phyloP scores from a whole-genome alignment of 108 stramenopile genomes.

The Poteriospumella lacustris region DNA sequence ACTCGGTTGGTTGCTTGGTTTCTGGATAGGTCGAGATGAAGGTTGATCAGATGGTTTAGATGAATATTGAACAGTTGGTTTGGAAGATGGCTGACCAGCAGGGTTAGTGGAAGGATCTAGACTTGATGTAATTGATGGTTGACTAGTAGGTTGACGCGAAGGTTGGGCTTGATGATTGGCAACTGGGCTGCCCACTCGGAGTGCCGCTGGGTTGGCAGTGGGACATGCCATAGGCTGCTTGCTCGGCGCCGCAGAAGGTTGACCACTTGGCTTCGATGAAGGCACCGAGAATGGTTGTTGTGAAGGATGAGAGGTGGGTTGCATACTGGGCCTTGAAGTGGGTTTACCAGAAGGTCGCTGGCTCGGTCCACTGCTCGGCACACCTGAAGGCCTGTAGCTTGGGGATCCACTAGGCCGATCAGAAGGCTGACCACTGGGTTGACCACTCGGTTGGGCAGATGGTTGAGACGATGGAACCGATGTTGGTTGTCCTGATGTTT shows the following conservation, averaged over 20 bases:
- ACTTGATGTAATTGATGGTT: not conserved
- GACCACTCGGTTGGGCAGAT: not conserved
- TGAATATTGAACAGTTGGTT: not conserved
- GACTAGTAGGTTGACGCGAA: not conserved
- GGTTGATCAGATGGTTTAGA: conserved; percentile 7
- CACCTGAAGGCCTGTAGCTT: not conserved
- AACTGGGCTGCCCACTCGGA: not conserved
- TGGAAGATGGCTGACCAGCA: not conserved
- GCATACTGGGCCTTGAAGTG: not conserved
- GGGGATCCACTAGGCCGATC: not conserved
- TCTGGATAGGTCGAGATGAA: conserved; percentile 7
- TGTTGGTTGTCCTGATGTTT: not conserved
- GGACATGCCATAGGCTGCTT: not conserved
- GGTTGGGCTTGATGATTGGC: not conserved
- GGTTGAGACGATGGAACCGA: not conserved
- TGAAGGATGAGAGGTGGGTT: not conserved
- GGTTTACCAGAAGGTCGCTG: not conserved
- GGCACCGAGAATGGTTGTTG: not conserved
- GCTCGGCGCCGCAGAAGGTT: not conserved
- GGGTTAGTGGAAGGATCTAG: not conserved
- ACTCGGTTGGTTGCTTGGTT: conserved; percentile 6
- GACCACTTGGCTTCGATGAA: not conserved
- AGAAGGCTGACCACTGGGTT: not conserved
- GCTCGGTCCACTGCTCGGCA: not conserved
- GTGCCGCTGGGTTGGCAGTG: not conserved